These are phyloP conservation scores for Coleophoma crateriformis DNA, from an alignment of 2,329 filamentous ascomycete species.

Conservation along the genomic window DNA sequence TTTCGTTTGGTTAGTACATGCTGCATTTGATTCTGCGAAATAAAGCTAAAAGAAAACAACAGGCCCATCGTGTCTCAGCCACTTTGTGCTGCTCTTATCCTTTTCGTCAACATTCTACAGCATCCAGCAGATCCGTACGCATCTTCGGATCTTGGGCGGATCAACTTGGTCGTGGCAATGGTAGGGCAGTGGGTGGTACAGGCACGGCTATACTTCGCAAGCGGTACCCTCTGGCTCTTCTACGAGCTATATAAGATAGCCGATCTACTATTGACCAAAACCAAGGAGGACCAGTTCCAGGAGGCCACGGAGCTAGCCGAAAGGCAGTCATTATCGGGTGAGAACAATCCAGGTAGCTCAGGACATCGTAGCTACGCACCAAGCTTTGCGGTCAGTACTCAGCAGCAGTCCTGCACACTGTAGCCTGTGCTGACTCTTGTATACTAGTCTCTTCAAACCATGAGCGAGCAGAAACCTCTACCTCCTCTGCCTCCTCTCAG, in stretches of 20 bases:
- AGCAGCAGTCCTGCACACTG: neutral
- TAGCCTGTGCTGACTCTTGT: too few relatives aligned
- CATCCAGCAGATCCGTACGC: neutral
- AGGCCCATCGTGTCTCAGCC: neutral
- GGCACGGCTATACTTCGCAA: neutral
- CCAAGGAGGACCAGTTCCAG: neutral
- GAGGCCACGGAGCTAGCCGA: neutral
- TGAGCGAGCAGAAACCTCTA: too few relatives aligned
- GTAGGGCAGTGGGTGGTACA: neutral
- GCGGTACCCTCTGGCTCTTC: neutral
- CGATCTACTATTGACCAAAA: neutral
- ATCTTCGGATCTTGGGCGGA: neutral
- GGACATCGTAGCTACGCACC: neutral
- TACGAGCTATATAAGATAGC: neutral
- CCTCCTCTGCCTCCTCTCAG: neutral
- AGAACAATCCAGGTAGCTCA: neutral
- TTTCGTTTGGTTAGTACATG: neutral
- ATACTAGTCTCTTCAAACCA: too few relatives aligned
- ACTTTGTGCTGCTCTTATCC: neutral
- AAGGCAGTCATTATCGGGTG: neutral
- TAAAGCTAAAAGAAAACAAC: too few relatives aligned
- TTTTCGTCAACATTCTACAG: neutral
- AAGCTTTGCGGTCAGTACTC: neutral
- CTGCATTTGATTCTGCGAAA: too few relatives aligned
- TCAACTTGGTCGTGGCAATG: neutral